Conservation (phyloP, 805 yeast species). For the Maudiozyma turicensis region DNA sequence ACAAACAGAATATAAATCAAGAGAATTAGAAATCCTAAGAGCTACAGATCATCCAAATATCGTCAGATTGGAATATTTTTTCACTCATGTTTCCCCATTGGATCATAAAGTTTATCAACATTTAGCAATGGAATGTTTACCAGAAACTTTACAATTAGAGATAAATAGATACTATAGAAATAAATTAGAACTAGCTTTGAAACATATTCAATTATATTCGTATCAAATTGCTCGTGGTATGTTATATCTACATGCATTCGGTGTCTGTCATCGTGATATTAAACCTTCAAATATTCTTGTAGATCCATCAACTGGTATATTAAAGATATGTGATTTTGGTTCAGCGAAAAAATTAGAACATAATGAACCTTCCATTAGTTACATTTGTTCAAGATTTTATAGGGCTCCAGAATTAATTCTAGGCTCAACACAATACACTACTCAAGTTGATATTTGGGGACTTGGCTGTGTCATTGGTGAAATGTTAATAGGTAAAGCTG, state of each 20-base stretch:
- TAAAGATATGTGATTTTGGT: constrained; percentile 81
- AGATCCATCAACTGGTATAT: constrained; percentile 54
- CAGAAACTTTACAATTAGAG: constrained; percentile 70
- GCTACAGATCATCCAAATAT: constrained; percentile 74
- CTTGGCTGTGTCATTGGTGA: constrained; percentile 95
- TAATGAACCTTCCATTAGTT: constrained; percentile 82
- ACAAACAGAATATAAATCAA: constrained; percentile 74
- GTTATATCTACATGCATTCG: constrained; percentile 72
- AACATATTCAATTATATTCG: constrained; percentile 66
- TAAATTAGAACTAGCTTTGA: constrained; percentile 54
- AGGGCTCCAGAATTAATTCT: constrained; percentile 88
- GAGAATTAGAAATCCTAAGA: constrained; percentile 70
- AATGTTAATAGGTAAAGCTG: constrained; percentile 81
- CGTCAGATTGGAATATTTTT: constrained; percentile 57
- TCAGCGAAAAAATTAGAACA: constrained; percentile 72
- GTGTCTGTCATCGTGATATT: constrained; percentile 75
- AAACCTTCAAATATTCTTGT: constrained; percentile 76
- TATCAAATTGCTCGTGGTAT: constrained; percentile 77
- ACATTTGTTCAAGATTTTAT: constrained; percentile 83
- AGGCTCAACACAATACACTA: constrained; percentile 79
- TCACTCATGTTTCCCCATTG: constrained; percentile 52
- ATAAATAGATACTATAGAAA: constrained; percentile 58
- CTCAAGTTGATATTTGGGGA: constrained; percentile 96
- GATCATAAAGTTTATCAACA: constrained; percentile 68
- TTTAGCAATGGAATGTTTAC: constrained; percentile 79